Evolutionary conservation across 495 filamentous ascomycete genomes (phyloP), one percentile per base, ranked within the genome.

Genomic region (Tetracladium setigerum): DNA sequence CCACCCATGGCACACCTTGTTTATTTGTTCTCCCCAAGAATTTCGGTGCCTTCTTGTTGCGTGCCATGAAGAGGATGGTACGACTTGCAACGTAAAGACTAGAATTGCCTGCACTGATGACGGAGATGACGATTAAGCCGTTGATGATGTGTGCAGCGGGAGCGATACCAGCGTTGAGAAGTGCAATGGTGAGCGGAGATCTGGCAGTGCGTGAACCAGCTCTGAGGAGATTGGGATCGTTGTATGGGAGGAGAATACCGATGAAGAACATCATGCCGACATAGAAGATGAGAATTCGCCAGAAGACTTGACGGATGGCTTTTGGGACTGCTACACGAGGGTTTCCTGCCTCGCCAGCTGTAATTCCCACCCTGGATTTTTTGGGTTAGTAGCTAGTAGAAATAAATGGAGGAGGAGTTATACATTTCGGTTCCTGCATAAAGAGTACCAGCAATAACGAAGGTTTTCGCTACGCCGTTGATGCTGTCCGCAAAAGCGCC

Each of bases 331-430:
- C 80, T 52, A 73, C 70, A 46, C 79, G 67, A 1, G 82, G 82
- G 49, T 86, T 83, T 41, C 75, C 67, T 7, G 81, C 84, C 63
- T 88, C 84, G 41, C 78, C 81, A 1, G 83, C 81, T 7, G 84
- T 82, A 52, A 87, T 62, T 53, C 78, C 87, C 43, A 95, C 79
- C 41, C 89, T 67, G 7, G 3, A 63, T 94, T 27, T 27, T 27
- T 7, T 7, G 22, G 3, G 7, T 27, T 27, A 27, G 22, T 27
- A 27, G 22, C 3, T 27, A 3, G 7, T 27, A 89, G 43, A 86
- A 84, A 16, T 87, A 71, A 55, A 84, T 89, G 34, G 86, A 83
- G 46, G 89, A 90, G 8, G 81, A 84, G 6, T 85, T 83, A 10
- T 76, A 81, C 22, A 37, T 86, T 78, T 47, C 45, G 13, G 14